Base-by-base conservation (phyloP, 768 basidiomycete genomes). In the Podaxis pistillaris region DNA sequence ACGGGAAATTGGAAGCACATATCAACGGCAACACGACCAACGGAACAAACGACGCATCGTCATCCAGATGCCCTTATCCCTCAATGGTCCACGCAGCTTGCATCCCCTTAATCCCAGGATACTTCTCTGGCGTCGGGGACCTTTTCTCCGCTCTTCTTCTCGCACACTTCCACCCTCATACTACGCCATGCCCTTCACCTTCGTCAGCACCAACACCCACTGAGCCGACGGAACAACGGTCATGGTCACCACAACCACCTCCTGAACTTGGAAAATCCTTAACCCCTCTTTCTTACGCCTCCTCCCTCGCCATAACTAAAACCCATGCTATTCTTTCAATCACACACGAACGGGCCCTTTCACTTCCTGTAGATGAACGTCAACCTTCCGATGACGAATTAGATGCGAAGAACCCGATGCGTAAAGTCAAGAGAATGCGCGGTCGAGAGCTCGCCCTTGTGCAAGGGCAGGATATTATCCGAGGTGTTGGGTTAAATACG, bases 41-140 rank as follows among this genome's bases (percentile, higher is more conserved):
- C 22, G 49, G 15, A 26, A 22, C 24, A 50, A 24, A 24, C 26
- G 49, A 26, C 19, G 49, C 2, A 11, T 9, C 22, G 8, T 26
- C 49, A 24, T 7, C 28, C 15, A 30, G 24, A 53, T 52, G 28
- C 51, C 15, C 0, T 17, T 58, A 59, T 56, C 71, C 63, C 36
- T 83, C 83, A 0, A 71, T 73, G 0, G 84, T 96, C 2, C 85
- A 91, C 73, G 87, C 86, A 0, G 86, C 86, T 68, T 83, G 81
- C 49, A 86, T 99, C 8, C 89, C 90, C 2, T 82, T 89, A 30
- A 82, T 98, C 50, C 84, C 89, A 4, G 96, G 95, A 11, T 97
- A 98, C 77, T 98, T 95, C 73, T 91, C 93, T 19, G 97, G 97
- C 26, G 96, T 97, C 11, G 97, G 97, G 17, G 97, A 99, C 73